These are phyloP conservation scores for Phycomyces nitens DNA, from an alignment of 192 early-diverging fungal species.

Conservation along the genomic window DNA sequence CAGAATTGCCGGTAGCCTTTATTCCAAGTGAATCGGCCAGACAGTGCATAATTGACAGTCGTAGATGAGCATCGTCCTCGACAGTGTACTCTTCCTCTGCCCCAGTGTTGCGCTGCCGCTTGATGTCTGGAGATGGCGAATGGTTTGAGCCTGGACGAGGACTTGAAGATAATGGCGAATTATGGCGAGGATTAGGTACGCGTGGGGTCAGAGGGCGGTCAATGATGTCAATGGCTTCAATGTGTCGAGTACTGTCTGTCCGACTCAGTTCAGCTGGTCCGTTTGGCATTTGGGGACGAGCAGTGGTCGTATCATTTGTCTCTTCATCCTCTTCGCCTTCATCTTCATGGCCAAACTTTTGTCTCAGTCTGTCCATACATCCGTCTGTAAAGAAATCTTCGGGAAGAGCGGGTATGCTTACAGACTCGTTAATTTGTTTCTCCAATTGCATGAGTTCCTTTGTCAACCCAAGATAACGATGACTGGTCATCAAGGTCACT, in stretches of 20 bases:
- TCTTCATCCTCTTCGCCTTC: neutral
- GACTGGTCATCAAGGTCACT: slow-evolving; percentile 88
- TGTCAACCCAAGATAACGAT: slow-evolving; percentile 83
- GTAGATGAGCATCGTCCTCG: slow-evolving; percentile 56
- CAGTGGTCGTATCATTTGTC: neutral
- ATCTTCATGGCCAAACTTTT: slow-evolving; percentile 37
- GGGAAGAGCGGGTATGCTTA: slow-evolving; percentile 51
- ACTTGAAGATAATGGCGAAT: neutral
- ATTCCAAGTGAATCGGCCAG: slow-evolving; percentile 56
- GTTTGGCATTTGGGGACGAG: neutral
- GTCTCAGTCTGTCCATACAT: slow-evolving; percentile 53
- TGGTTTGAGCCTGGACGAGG: neutral
- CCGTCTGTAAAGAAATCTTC: slow-evolving; percentile 48
- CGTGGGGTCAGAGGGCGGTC: slow-evolving; percentile 21
- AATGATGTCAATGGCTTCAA: slow-evolving; percentile 35
- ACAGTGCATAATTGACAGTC: slow-evolving; percentile 59
- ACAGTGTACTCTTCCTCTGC: slow-evolving; percentile 38
- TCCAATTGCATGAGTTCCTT: slow-evolving; percentile 86
- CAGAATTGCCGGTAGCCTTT: neutral
- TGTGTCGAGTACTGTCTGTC: slow-evolving; percentile 18
- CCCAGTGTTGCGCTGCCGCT: neutral
- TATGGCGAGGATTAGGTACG: neutral
- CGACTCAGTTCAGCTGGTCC: slow-evolving; percentile 5
- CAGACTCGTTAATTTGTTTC: slow-evolving; percentile 74
- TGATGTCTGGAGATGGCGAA: neutral